These are phyloP conservation scores for Hippophae rhamnoides DNA, from an alignment of 306 rosid genomes.

Conservation along the genomic window DNA sequence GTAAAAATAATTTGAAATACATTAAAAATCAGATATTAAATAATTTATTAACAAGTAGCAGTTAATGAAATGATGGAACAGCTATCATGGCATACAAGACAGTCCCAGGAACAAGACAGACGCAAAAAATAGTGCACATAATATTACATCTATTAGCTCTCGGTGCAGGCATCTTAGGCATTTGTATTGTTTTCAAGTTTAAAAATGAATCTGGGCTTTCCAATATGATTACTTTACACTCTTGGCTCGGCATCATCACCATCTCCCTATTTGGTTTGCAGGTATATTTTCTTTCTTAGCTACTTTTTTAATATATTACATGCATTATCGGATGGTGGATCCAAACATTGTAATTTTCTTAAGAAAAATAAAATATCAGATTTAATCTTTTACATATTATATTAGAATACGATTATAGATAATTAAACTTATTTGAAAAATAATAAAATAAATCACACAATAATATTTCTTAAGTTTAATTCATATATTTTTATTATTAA, in stretches of 20 bases:
- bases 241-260: conserved; percentile 67
- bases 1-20: background rate
- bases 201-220: conserved; percentile 12
- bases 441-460: too few species aligned
- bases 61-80: conserved; percentile 12
- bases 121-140: conserved; percentile 38
- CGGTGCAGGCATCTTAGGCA: conserved; percentile 38
- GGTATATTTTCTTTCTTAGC: conserved; percentile 20
- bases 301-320: background rate
- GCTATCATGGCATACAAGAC: conserved; percentile 55
- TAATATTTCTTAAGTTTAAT: too few species aligned
- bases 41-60: background rate
- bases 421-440: too few species aligned
- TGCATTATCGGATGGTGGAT: too few species aligned
- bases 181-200: conserved; percentile 33
- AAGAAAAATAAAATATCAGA: too few species aligned
- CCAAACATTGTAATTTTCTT: too few species aligned
- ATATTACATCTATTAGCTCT: conserved; percentile 47
- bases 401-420: too few species aligned
- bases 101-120: conserved; percentile 22
- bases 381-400: too few species aligned
- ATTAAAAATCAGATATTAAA: background rate
- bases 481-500: too few species aligned
- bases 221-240: conserved; percentile 45
- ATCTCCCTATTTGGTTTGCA: conserved; percentile 42